A percentile compares a stretch with the other conserved stretches of the same genome.
phyloP scores from a whole-genome alignment of 2,329 filamentous ascomycete species.

The Fusarium staphyleae region DNA sequence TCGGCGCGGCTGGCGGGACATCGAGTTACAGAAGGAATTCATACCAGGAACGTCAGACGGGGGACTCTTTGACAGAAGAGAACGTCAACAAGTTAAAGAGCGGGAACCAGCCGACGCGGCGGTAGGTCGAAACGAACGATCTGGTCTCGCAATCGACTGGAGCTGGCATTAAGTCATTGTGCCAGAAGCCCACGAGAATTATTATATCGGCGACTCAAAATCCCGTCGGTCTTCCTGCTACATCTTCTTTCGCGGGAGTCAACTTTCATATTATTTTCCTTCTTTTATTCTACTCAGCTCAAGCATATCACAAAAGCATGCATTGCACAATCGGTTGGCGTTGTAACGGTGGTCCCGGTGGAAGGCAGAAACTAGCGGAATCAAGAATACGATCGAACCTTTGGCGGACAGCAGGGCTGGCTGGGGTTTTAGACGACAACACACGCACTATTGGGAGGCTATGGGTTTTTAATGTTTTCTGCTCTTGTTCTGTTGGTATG shows the following conservation, averaged over 20 bases:
- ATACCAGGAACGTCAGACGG: slow-evolving; percentile 46
- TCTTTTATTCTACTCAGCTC: neutral
- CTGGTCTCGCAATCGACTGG: slow-evolving; percentile 6
- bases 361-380: slow-evolving; percentile 3
- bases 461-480: slow-evolving; percentile 2
- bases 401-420: neutral
- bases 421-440: neutral
- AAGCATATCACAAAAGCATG: slow-evolving; percentile 28
- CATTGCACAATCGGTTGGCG: slow-evolving; percentile 29
- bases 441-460: neutral
- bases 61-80: slow-evolving; percentile 60
- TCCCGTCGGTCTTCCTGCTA: neutral
- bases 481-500: neutral
- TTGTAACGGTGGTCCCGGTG: slow-evolving; percentile 20
- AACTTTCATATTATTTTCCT: slow-evolving; percentile 4
- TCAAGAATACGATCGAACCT: neutral
- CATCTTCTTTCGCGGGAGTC: slow-evolving; percentile 8
- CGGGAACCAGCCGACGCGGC: slow-evolving; percentile 42
- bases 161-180: neutral
- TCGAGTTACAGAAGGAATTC: slow-evolving; percentile 45
- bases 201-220: slow-evolving; percentile 14
- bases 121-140: slow-evolving; percentile 7
- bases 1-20: slow-evolving; percentile 54
- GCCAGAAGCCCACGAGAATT: slow-evolving; percentile 14
- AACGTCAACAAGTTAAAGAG: slow-evolving; percentile 58